Evolutionary conservation across 176 grass and related monocot species (phyloP), one percentile per base, ranked within the genome.

Genomic region (Rhynchospora pubera): DNA sequence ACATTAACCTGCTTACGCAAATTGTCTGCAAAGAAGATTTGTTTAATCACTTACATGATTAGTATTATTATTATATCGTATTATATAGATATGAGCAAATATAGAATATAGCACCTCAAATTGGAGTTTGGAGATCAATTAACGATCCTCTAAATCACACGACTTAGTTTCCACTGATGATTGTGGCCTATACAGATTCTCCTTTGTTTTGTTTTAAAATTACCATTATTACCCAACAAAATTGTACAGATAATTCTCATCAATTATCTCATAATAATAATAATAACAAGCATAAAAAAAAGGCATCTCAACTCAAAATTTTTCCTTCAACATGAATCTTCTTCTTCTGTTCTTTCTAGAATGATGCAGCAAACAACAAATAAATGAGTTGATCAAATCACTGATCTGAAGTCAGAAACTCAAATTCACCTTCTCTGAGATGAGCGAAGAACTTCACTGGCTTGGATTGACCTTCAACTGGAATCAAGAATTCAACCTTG

Each of bases 371-470:
- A 64, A 63, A 51, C 8, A 81, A 62, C n/a, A 47, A 48, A 81
- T 44, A 80, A 62, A 42, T 62, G 26, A 80, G 8, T 65, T 32
- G 18, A 16, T 9, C 9, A 11, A 48, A 65, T 65, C 24, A 81
- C 28, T 81, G 58, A 44, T 81, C 79, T 64, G 71, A 79, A 19
- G 66, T 61, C 3, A 88, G 23, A 60, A 84, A 88, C 82, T 88
- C 82, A 60, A 88, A 84, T 70, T 88, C 86, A 63, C 78, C 86
- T 83, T 88, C 86, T 59, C 39, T 84, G 14, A 88, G 82, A 80
- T 88, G 86, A 44, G 86, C 82, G 34, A 84, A 57, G 82, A 88
- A 88, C 43, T 88, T 88, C 65, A 88, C 82, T 1, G 82, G 86
- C 26, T 72, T 62, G 0, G 18, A 26, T 22, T 84, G 82, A 50